Evolutionary conservation across 495 filamentous ascomycete genomes (phyloP), one percentile per base, ranked within the genome.

Genomic region (Aspergillus nidulans): DNA sequence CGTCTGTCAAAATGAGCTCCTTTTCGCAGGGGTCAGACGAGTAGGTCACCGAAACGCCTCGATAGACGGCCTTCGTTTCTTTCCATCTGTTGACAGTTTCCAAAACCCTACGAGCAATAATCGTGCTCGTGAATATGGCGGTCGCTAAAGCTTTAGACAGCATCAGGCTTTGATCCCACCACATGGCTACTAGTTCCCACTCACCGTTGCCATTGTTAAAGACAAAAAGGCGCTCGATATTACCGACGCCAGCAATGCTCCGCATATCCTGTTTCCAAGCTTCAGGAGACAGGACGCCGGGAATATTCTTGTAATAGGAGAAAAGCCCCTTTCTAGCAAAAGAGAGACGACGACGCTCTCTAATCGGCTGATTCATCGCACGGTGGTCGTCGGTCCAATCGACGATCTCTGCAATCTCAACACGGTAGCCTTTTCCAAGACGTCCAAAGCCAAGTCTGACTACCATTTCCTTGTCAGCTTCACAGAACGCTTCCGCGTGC

Each of bases 151-250:
- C n/a, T n/a, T n/a, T n/a, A n/a, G n/a, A n/a, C n/a, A n/a, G n/a
- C n/a, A n/a, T n/a, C n/a, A n/a, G n/a, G n/a, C n/a, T n/a, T 16
- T 21, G 19, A 36, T 2, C n/a, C n/a, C 9, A 19, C 26, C 26
- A 28, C 30, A 34, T 34, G 23, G 24, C 1, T 30, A 16, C 18
- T 3, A 18, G 8, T 1, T 8, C 2, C n/a, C 5, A 57, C 68
- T 62, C 49, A 72, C 69, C 69, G 36, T 72, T 72, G 15, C 69
- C 69, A 54, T 62, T 66, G 53, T 72, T 72, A 48, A 69, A 72
- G 1, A 68, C 62, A 63, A 63, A 70, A 3, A 70, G 53, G 43
- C 69, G 63, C 26, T 69, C 69, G 49, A 69, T 62, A 52, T 67
- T 70, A 20, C 52, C 63, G 5, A 61, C 49, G 19, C 69, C 69